Percentiles rank a stretch among this genome's conserved stretches.
These are phyloP conservation scores for Halophytophthora polymorphica DNA, from an alignment of 352 stramenopile species.

Conservation along the genomic window DNA sequence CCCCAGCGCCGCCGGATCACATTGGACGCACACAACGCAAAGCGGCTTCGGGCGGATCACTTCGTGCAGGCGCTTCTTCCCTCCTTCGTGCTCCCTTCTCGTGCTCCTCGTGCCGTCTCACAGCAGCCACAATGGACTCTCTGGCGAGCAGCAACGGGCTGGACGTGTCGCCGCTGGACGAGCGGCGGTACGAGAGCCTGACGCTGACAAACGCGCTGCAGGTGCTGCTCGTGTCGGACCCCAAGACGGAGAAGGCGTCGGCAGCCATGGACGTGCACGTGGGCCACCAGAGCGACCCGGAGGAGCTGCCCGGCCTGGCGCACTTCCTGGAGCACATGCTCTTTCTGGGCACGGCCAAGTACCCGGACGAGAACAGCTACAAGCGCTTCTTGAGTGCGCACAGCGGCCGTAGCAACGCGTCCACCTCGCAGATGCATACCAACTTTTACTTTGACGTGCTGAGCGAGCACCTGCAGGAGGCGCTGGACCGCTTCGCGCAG, in stretches of 20 bases:
- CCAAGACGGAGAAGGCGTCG: constrained; percentile 50
- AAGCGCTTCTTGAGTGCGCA: constrained; percentile 86
- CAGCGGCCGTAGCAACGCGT: constrained; percentile 90
- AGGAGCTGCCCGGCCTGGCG: constrained; percentile 70
- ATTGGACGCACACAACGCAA: no score
- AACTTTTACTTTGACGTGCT: constrained; percentile 93
- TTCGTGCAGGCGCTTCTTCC: no score
- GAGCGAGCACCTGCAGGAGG: constrained; percentile 47
- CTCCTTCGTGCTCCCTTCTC: no score
- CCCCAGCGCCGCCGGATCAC: no score
- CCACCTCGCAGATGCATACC: constrained; percentile 92
- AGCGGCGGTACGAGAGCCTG: constrained; percentile 60
- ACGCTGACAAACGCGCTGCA: constrained; percentile 74
- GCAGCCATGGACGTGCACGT: constrained; percentile 91
- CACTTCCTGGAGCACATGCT: constrained; percentile 97
- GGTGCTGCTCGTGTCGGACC: constrained; percentile 67
- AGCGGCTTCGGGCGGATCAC: no score
- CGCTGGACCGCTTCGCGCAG: constrained; percentile 93
- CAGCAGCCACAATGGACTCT: constrained; percentile 29
- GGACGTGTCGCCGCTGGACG: constrained; percentile 65
- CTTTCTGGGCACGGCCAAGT: constrained; percentile 93
- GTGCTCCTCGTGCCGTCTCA: no score
- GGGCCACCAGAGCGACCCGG: constrained; percentile 85
- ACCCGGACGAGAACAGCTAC: constrained; percentile 93
- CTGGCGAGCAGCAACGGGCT: constrained; percentile 42